phyloP scores from a whole-genome alignment of 2,329 filamentous ascomycete genomes.

The Aspergillus aculeatus region DNA sequence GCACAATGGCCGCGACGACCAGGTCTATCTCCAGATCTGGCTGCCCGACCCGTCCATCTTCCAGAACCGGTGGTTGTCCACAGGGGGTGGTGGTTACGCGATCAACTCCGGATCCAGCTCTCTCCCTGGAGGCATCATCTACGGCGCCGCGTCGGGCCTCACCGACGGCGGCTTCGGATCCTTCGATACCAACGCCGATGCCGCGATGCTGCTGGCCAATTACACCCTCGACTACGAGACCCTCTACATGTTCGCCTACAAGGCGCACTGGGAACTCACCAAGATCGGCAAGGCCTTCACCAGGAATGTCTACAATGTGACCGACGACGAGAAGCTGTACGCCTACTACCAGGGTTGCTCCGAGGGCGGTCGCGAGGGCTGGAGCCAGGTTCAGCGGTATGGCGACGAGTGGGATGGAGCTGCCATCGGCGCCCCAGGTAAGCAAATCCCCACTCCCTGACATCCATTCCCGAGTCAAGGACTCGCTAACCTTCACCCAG shows the following conservation, averaged over 20 bases:
- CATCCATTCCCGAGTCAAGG: background rate
- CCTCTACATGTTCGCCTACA: slow-evolving; percentile 43
- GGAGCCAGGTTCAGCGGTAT: slow-evolving; percentile 54
- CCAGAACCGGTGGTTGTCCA: slow-evolving; percentile 48
- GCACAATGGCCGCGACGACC: slow-evolving; percentile 43
- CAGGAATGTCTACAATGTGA: slow-evolving; percentile 40
- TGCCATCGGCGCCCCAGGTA: slow-evolving; percentile 45
- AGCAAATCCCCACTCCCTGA: background rate
- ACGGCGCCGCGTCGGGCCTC: slow-evolving; percentile 43
- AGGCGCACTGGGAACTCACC: slow-evolving; percentile 54
- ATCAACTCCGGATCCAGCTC: slow-evolving; percentile 1
- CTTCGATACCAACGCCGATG: slow-evolving; percentile 27
- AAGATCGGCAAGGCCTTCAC: slow-evolving; percentile 47
- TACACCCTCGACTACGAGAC: slow-evolving; percentile 43
- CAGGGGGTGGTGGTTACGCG: slow-evolving; percentile 32
- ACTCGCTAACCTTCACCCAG: slow-evolving; percentile 13
- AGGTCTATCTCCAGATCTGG: slow-evolving; percentile 38
- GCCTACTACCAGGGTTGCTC: slow-evolving; percentile 57
- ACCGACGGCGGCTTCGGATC: slow-evolving; percentile 48
- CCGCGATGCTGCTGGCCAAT: slow-evolving; percentile 38
- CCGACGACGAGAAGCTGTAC: slow-evolving; percentile 27
- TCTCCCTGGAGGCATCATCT: slow-evolving; percentile 41
- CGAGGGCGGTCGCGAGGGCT: slow-evolving; percentile 54
- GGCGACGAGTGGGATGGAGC: slow-evolving; percentile 50
- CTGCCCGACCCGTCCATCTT: slow-evolving; percentile 35